A percentile compares a stretch with the other conserved stretches of the same genome.
Evolutionary conservation across 2,329 filamentous ascomycete species (phyloP).

Genomic region (Calonectria pauciramosa): DNA sequence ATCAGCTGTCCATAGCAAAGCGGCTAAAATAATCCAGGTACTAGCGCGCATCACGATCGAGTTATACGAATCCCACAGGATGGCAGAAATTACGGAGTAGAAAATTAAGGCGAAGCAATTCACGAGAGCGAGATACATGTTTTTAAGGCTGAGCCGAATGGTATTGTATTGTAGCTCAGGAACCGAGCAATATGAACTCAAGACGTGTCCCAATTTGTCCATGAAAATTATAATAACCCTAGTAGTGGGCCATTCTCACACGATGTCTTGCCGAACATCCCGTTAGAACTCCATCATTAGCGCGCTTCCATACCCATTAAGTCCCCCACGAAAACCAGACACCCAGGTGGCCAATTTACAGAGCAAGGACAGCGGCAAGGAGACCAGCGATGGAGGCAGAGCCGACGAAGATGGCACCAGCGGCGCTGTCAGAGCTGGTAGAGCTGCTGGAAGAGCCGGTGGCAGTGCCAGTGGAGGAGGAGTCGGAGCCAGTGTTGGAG

Average conservation of each 20-base stretch:
- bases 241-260: constrained; percentile 33
- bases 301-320: constrained; percentile 40
- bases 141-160: constrained; percentile 33
- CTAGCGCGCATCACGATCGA: not conserved
- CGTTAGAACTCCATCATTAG: constrained; percentile 44
- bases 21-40: constrained; percentile 1
- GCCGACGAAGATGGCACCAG: constrained; percentile 54
- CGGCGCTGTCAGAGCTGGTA: constrained; percentile 51
- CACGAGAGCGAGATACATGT: not conserved
- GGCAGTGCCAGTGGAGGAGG: constrained; percentile 43
- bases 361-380: constrained; percentile 63
- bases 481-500: constrained; percentile 33
- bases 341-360: constrained; percentile 55
- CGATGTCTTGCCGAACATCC: constrained; percentile 36
- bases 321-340: constrained; percentile 32
- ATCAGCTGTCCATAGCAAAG: not conserved
- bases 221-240: constrained; percentile 38
- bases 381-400: constrained; percentile 63
- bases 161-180: constrained; percentile 45
- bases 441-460: constrained; percentile 41
- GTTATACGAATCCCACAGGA: too few species aligned
- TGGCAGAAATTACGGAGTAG: not conserved
- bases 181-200: constrained; percentile 43
- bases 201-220: constrained; percentile 45
- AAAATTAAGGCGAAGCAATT: not conserved